Evolutionary conservation across 2,329 filamentous ascomycete genomes (phyloP).

Genomic region (Zymoseptoria passerinii): DNA sequence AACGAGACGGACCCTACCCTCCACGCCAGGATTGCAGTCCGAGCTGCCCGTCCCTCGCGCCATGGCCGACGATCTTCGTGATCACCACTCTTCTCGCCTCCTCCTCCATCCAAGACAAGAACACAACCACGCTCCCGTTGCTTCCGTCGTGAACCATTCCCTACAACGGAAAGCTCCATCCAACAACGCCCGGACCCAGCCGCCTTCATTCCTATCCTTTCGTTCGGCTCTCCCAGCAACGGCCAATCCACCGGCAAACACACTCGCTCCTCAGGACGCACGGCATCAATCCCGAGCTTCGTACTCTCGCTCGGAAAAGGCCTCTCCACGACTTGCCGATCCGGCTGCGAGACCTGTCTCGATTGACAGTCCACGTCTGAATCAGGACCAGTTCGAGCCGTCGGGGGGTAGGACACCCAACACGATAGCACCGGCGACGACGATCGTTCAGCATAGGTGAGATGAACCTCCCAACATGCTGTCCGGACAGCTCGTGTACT

Average conservation of each 20-base stretch:
- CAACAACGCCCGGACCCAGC: constrained; percentile 6
- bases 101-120: neutral
- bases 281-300: constrained; percentile 38
- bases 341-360: constrained; percentile 25
- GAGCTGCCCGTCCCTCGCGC: neutral
- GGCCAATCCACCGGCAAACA: constrained; percentile 7
- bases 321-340: constrained; percentile 31
- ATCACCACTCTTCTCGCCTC: neutral
- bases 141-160: neutral
- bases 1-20: neutral
- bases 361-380: constrained; percentile 25
- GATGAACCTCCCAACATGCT: neutral
- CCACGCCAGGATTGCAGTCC: neutral
- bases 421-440: constrained; percentile 14
- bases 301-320: constrained; percentile 36
- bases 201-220: constrained; percentile 39
- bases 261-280: constrained; percentile 39
- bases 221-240: constrained; percentile 29
- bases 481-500: neutral
- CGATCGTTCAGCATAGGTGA: constrained; percentile 15
- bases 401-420: neutral
- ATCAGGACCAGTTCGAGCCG: constrained; percentile 4
- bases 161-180: neutral
- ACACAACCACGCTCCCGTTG: neutral
- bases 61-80: neutral